Conservation (phyloP, 2,329 filamentous ascomycete genomes). For the Aspergillus nomiae region DNA sequence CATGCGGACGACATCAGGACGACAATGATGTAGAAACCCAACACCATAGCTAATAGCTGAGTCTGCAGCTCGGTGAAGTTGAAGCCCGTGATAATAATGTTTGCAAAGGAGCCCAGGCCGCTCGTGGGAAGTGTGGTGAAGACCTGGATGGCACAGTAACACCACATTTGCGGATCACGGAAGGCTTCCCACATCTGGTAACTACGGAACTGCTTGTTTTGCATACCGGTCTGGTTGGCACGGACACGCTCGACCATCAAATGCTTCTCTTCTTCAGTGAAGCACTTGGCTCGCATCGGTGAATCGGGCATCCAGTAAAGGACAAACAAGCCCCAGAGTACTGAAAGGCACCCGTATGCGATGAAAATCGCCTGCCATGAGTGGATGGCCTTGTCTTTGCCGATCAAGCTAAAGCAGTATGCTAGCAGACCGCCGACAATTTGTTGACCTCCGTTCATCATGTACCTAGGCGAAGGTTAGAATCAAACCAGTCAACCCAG, state of each 20-base stretch:
- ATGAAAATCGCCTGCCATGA: slow-evolving; percentile 73
- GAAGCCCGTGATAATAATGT: slow-evolving; percentile 72
- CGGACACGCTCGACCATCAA: slow-evolving; percentile 64
- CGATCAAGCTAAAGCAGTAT: slow-evolving; percentile 56
- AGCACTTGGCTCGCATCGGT: slow-evolving; percentile 72
- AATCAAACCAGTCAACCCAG: background rate
- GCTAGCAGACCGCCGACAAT: slow-evolving; percentile 71
- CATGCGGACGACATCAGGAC: slow-evolving; percentile 67
- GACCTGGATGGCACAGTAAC: slow-evolving; percentile 66
- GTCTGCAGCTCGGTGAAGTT: slow-evolving; percentile 67
- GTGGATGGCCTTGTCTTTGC: slow-evolving; percentile 53
- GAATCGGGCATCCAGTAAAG: slow-evolving; percentile 67
- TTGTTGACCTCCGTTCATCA: slow-evolving; percentile 76
- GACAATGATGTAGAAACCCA: slow-evolving; percentile 72
- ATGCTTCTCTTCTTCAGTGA: slow-evolving; percentile 65
- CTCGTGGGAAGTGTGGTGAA: slow-evolving; percentile 74
- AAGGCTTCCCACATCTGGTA: slow-evolving; percentile 62
- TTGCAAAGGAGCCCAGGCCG: slow-evolving; percentile 72
- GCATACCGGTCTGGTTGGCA: slow-evolving; percentile 62
- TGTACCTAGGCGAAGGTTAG: slow-evolving; percentile 50
- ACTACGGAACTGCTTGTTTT: slow-evolving; percentile 57
- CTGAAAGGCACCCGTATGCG: slow-evolving; percentile 63
- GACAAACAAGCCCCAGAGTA: slow-evolving; percentile 67
- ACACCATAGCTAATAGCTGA: slow-evolving; percentile 71
- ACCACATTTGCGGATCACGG: slow-evolving; percentile 67